Base-by-base conservation (phyloP, 768 basidiomycete species). In the Boletus patriciae region DNA sequence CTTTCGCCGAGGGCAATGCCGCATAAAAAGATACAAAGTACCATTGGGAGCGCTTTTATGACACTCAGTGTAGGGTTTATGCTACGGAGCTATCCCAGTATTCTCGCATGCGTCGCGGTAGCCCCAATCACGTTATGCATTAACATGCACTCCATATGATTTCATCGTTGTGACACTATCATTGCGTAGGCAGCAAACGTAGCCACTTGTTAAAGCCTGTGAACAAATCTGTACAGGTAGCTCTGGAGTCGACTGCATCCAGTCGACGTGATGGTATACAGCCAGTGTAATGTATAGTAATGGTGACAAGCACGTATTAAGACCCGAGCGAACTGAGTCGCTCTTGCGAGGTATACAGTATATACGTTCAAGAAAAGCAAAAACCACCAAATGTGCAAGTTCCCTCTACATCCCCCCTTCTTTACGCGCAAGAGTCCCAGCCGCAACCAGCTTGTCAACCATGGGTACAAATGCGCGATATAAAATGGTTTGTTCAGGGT, bases 1-100 rank as follows among this genome's bases (percentile, higher is more conserved):
- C 80, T 72, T 86, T 92, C 61, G 88, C 91, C 57, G 92, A 92
- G 78, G 85, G 80, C 46, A 82, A 77, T 54, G 78, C 85, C 48
- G 74, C 84, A 70, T 90, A 81, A 82, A 73, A 43, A 31, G 27
- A 15, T 12, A 52, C 36, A 43, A 55, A 40, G 29, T 4, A 27
- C 8, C 16, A 29, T 12, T 34, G 43, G 40, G 43, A 49, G 18
- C n/a, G 21, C 42, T 7, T 44, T 41, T 52, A 52, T 56, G 52
- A 37, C 51, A 54, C 54, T 37, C 25, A 42, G 45, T 58, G 29
- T 40, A 52, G 27, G 23, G 46, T 41, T 37, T 37, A 44, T 53
- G 45, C 47, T 21, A 11, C 36, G 54, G 25, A 38, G 18, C 46
- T 45, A 19, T 55, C 19, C 34, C 19, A 19, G 7, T 46, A 19